Evolutionary conservation across 106 monocot genomes (phyloP), one percentile per base, ranked within the genome.

Genomic region (Dendrobium officinale): DNA sequence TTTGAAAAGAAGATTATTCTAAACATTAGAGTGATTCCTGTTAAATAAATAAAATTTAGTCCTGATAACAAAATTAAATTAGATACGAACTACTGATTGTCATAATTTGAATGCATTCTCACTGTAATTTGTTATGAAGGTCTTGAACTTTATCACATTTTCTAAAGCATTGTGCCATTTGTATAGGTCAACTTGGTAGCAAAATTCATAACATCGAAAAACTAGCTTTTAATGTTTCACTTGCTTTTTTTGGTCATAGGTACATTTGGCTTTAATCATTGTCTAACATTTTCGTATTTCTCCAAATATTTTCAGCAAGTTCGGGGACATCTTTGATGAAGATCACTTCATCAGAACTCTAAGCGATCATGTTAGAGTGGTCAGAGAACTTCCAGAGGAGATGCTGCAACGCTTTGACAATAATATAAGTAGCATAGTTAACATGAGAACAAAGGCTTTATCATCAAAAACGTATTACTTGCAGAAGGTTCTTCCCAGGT

Each of bases 291-390:
- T 56, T 45, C 58, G 79, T 47, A 22, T 77, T 73, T 82, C 51
- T 79, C 42, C 42, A 64, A 55, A 48, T 81, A 24, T 73, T 86
- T 90, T 86, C 88, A 99, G 98, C 87, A 99, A 95, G 81, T 99
- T 99, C 81, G 85, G 87, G 2, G 98, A 99, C 22, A 99, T 99
- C 67, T 99, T 99, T 88, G 98, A 99, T 82, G 98, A 99, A 82
- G 95, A 95, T 9, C 90, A 95, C 84, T 99, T 99, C 83, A 95
- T 87, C 55, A 87, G 87, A 24, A 86, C 83, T 75, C 89, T 99
- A 6, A 89, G 81, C 80, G 80, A 83, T 86, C 89, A 93, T 82
- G 84, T 99, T 75, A 86, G 90, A 75, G 86, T 99, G 61, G 95
- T 95, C 29, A 91, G 84, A 81, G 89, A 88, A 78, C 91, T 99